Evolutionary conservation across 177 flowering plant species (phyloP), one percentile per base, ranked within the genome.

Genomic region (Vitis hybrid): DNA sequence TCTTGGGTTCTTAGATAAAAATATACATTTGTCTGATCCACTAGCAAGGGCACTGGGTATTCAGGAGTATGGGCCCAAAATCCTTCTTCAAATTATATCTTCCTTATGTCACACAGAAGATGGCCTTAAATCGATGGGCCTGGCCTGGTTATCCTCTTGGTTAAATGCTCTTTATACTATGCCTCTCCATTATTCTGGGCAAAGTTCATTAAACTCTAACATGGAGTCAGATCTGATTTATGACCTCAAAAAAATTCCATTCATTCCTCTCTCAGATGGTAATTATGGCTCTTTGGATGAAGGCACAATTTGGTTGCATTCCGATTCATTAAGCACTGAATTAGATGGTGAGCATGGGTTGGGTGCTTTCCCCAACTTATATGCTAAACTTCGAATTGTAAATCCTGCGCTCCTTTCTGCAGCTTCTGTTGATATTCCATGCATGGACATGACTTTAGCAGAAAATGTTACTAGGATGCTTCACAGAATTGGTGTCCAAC

Each of bases 261-360:
- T 90, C 75, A 85, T 95, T 78, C 99, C 97, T 45, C 97, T 95
- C 67, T 90, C 93, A 29, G 84, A 95, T 91, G 97, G 98, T 69
- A 84, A 87, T 11, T 90, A 73, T 80, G 76, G 90, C 53, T 87
- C 97, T n/a, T 53, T 89, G 53, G 80, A 78, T 71, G 86, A 85
- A 66, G 97, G 90, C 65, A 78, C 88, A 61, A 88, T 93, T 71
- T 95, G 99, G 99, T 83, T 92, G 69, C 89, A 85, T 49, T 82
- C 79, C 77, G 97, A 88, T 61, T 68, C 74, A 19, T 61, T 70
- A 19, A 69, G 65, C 63, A 55, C 66, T 64, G 83, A 81, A n/a
- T 49, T 73, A 78, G 88, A 85, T 63, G 74, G 77, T 67, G 88
- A 76, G 26, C 64, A 67, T 61, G 76, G 77, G 58, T 66, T 76